A percentile compares a stretch with the other conserved stretches of the same genome.
Evolutionary conservation across 495 filamentous ascomycete species (phyloP).

Genomic region (Bryoglossum gracile): DNA sequence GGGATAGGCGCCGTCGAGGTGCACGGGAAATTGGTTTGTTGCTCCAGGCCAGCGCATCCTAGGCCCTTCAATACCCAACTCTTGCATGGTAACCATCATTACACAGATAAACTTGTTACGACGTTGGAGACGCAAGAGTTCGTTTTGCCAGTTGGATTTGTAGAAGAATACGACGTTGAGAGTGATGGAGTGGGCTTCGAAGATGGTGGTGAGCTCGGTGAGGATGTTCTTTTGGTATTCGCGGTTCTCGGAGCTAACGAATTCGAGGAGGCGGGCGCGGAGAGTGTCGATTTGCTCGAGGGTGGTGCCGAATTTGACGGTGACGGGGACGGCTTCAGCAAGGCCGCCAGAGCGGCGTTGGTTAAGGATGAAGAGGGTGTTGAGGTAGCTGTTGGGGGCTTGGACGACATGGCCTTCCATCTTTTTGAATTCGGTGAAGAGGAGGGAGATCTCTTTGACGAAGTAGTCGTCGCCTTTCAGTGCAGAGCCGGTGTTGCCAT

Average conservation of each 20-base stretch:
- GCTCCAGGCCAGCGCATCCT: conserved; percentile 66
- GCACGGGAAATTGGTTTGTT: conserved; percentile 41
- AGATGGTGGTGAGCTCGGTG: conserved; percentile 69
- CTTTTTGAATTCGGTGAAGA: conserved; percentile 98
- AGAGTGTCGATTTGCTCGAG: conserved; percentile 81
- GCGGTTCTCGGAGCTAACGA: conserved; percentile 78
- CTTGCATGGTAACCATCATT: conserved; percentile 75
- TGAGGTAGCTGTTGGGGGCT: conserved; percentile 89
- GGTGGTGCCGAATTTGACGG: conserved; percentile 84
- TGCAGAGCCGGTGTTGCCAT: conserved; percentile 75
- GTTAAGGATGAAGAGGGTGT: conserved; percentile 90
- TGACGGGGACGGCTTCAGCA: conserved; percentile 78
- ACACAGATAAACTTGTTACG: conserved; percentile 95
- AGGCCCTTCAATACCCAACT: conserved; percentile 85
- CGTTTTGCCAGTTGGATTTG: conserved; percentile 88
- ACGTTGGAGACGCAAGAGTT: conserved; percentile 77
- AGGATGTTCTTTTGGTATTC: conserved; percentile 88
- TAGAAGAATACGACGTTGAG: conserved; percentile 97
- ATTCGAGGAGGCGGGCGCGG: conserved; percentile 74
- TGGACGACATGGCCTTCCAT: conserved; percentile 95
- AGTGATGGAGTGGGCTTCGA: conserved; percentile 56
- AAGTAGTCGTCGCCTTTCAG: conserved; percentile 88
- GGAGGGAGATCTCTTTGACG: conserved; percentile 87
- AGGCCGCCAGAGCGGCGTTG: conserved; percentile 83
- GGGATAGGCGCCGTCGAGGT: conserved; percentile 24